Base-by-base conservation (phyloP, 164 flowering plant species). In the Echeveria elegans region DNA sequence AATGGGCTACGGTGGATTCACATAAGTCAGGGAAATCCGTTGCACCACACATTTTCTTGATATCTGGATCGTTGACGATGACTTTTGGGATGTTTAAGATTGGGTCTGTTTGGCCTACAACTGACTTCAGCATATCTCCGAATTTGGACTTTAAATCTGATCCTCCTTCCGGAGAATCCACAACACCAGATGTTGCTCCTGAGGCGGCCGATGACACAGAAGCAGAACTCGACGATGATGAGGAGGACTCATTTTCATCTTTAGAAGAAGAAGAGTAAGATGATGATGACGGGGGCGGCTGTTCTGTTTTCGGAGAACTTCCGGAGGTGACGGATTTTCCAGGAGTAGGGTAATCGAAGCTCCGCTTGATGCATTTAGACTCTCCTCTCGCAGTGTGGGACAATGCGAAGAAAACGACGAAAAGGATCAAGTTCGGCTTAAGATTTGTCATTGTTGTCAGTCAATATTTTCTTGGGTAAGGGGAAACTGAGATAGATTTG, bases 1-100 rank as follows among this genome's bases (percentile, higher is more conserved):
- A 60, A 1, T 77, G 82, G 19, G 52, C 10, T 5, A 79, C 19
- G 0, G 79, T 36, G 29, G 72, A 29, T 6, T 64, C 5, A 70
- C 85, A 82, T 16, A 80, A 62, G 1, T 29, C 64, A 16, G 83
- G 78, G 71, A 72, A 53, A 26, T 79, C 81, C 0, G 85, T 82
- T 9, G 15, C 7, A 1, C 47, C 66, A 23, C 84, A 79, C 11
- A 73, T 67, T 40, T 67, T 65, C 64, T 71, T 37, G 34, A 78
- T 15, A 6, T 60, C 65, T 0, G 79, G 72, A 14, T 68, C 66
- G 1, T n/a, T 45, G 3, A 56, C 61, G 8, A 0, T 56, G 32
- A 32, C 61, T 28, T 28, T 56, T 1, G 61, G 61, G 32, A 56
- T 56, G 61, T 56, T 56, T 6, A 56, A 53, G 32, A 26, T 56